These are phyloP conservation scores for Fusarium haematococcum DNA, from an alignment of 2,329 filamentous ascomycete genomes.

Conservation along the genomic window DNA sequence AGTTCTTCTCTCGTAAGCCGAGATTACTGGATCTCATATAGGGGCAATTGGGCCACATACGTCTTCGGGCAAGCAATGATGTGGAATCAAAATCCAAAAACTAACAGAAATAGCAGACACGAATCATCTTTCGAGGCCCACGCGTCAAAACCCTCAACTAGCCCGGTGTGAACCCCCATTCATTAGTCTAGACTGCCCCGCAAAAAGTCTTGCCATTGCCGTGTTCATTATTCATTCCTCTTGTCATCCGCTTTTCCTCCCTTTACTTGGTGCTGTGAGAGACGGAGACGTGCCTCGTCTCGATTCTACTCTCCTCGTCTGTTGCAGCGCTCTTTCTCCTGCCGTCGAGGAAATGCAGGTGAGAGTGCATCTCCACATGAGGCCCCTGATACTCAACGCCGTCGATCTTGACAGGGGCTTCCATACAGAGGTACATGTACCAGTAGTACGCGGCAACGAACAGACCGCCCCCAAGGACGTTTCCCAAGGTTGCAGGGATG, in stretches of 20 bases:
- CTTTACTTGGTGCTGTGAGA: not conserved
- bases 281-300: constrained; percentile 9
- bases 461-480: constrained; percentile 64
- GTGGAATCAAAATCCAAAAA: not conserved
- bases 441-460: constrained; percentile 59
- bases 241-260: not conserved
- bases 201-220: constrained; percentile 2
- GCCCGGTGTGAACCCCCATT: not conserved
- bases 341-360: constrained; percentile 12
- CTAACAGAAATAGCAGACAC: not conserved
- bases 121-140: not conserved
- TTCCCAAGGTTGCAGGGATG: constrained; percentile 64
- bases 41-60: not conserved
- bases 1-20: not conserved
- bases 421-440: constrained; percentile 39
- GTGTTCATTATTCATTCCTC: not conserved
- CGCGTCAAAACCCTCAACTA: not conserved
- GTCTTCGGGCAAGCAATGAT: not conserved
- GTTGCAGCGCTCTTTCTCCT: constrained; percentile 5
- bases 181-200: not conserved
- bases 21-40: not conserved
- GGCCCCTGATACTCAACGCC: constrained; percentile 20
- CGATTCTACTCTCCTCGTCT: constrained; percentile 37
- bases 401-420: constrained; percentile 25
- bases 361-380: constrained; percentile 1